Evolutionary conservation across 768 basidiomycete species (phyloP), one percentile per base, ranked within the genome.

Genomic region (Suillus luteus): DNA sequence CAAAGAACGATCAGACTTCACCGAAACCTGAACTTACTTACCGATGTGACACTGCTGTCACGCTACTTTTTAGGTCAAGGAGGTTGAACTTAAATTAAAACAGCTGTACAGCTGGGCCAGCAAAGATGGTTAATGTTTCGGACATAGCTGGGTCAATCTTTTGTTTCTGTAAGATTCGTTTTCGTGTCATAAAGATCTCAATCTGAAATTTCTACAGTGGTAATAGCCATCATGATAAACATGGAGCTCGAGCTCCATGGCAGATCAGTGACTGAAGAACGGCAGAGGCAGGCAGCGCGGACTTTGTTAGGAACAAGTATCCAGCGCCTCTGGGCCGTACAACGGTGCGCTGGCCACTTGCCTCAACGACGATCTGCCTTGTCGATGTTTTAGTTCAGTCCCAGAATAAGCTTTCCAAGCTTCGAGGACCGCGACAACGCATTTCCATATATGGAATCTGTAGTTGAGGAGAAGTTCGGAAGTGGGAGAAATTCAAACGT

Each of bases 1-100:
- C 64, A 76, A 67, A 69, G 60, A 71, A 70, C 68, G 68, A 65
- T 69, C 64, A 76, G 66, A 12, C 61, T 67, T 67, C 63, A 70
- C 65, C 66, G 60, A 67, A 64, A 73, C 71, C 54, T 60, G 75
- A 76, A 76, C 75, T 70, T 76, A 76, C 75, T 76, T 77, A 75
- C 72, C 51, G 38, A 67, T 66, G 75, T 76, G 75, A 76, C 76
- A 75, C 76, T 72, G 69, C 73, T 19, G 75, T 76, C 75, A 76
- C 75, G 64, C 59, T 58, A 68, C 52, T 49, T 35, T 65, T 67
- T 65, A 44, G 61, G 60, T 58, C 55, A 66, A n/a, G 44, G 55
- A 58, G 55, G 64, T 65, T 55, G 54, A 48, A 22, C 27, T 49
- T 9, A 41, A 63, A 35, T 31, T 31, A 31, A 31, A 31, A 31